Evolutionary conservation across 2,329 filamentous ascomycete genomes (phyloP).

Genomic region (Claviceps sp.): DNA sequence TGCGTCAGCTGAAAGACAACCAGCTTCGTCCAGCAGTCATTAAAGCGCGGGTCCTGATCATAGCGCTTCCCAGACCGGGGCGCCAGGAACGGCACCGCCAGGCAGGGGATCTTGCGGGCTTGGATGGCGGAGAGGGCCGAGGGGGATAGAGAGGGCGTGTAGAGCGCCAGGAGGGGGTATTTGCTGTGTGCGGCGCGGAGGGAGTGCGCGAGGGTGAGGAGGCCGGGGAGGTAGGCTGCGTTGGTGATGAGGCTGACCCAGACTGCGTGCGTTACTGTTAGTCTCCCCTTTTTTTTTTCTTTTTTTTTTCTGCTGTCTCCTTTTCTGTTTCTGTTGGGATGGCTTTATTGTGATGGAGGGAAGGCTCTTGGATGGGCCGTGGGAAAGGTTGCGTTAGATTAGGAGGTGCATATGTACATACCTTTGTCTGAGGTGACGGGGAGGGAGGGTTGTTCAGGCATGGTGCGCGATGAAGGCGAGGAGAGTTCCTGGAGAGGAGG

Average conservation of each 20-base stretch:
- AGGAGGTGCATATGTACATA: neutral
- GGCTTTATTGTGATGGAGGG: too few relatives aligned
- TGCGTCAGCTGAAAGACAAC: constrained; percentile 63
- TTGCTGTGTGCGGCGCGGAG: constrained; percentile 50
- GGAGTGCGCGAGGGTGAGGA: constrained; percentile 69
- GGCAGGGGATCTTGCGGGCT: constrained; percentile 53
- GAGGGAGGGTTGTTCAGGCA: neutral
- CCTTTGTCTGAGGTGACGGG: constrained; percentile 3
- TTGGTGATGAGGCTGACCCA: constrained; percentile 87
- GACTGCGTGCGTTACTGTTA: constrained; percentile 34
- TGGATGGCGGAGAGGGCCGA: constrained; percentile 57
- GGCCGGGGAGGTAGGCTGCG: constrained; percentile 64
- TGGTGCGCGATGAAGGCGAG: neutral
- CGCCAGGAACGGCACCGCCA: constrained; percentile 59
- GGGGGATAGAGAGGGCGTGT: constrained; percentile 62
- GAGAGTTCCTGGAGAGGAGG: neutral
- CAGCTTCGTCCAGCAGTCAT: constrained; percentile 84
- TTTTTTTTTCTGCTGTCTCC: neutral
- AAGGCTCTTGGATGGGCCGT: too few relatives aligned
- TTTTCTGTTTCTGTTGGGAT: neutral
- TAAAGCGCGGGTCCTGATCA: constrained; percentile 68
- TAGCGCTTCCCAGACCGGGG: constrained; percentile 55
- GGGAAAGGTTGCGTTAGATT: too few relatives aligned
- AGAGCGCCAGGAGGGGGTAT: constrained; percentile 72
- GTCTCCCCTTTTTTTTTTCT: neutral